Conservation (phyloP, 1,284 basidiomycete species). For the Trichosporon faecale region DNA sequence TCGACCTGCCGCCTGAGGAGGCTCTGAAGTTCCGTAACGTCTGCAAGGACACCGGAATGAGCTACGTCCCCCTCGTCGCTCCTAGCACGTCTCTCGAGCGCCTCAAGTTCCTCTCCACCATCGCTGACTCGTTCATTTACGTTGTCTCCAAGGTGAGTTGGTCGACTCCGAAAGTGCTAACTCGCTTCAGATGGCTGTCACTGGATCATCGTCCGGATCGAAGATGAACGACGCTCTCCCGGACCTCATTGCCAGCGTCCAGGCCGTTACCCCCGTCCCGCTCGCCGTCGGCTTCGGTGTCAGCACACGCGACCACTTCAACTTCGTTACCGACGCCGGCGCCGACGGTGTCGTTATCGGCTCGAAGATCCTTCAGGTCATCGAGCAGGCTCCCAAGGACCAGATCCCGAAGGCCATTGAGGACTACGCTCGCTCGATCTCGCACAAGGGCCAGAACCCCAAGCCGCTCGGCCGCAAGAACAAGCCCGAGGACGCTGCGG, state of each 20-base stretch:
- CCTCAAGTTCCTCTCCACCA: constrained; percentile 84
- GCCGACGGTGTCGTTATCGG: constrained; percentile 95
- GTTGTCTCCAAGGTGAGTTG: constrained; percentile 79
- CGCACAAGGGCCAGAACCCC: constrained; percentile 59
- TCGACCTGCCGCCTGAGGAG: constrained; percentile 97
- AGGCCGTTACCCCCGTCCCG: constrained; percentile 68
- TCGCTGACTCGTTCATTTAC: constrained; percentile 97
- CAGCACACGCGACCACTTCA: constrained; percentile 86
- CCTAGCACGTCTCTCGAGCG: constrained; percentile 85
- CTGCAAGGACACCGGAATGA: constrained; percentile 76
- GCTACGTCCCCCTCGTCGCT: constrained; percentile 94
- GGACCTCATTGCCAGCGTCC: constrained; percentile 70
- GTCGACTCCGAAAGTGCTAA: not conserved
- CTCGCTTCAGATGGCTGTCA: constrained; percentile 82
- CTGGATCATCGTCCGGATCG: constrained; percentile 77
- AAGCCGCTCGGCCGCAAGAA: constrained; percentile 40
- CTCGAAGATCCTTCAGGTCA: constrained; percentile 74
- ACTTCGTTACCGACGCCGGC: constrained; percentile 75
- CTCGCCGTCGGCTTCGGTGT: constrained; percentile 97
- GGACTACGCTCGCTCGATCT: constrained; percentile 69
- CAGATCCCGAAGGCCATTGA: constrained; percentile 64
- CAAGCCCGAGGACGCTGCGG: constrained; percentile 23
- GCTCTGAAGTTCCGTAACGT: constrained; percentile 84
- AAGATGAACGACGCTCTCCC: constrained; percentile 73
- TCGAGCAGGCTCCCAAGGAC: constrained; percentile 62